These are phyloP conservation scores for Saitozyma sp. DNA, from an alignment of 768 basidiomycete species.

Conservation along the genomic window DNA sequence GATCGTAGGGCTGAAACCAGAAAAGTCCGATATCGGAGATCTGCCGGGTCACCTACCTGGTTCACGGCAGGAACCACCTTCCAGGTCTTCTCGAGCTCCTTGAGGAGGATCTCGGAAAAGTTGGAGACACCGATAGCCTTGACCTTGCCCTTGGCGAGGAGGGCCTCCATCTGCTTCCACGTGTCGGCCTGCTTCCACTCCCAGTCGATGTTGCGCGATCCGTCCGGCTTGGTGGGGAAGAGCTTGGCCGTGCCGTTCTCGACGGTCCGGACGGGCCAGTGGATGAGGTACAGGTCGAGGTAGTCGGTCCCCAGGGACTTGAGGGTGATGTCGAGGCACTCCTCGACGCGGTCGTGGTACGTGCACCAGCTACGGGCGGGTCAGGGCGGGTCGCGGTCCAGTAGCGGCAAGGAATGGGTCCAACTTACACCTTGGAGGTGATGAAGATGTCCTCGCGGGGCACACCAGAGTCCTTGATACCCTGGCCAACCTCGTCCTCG, in stretches of 20 bases:
- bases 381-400: slow-evolving; percentile 22
- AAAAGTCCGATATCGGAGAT: too few species aligned
- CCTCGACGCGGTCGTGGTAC: slow-evolving; percentile 62
- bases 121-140: slow-evolving; percentile 67
- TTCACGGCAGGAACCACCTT: slow-evolving; percentile 68
- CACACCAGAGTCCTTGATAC: slow-evolving; percentile 74
- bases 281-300: slow-evolving; percentile 69
- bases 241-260: slow-evolving; percentile 19
- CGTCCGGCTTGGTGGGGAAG: slow-evolving; percentile 52
- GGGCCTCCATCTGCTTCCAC: slow-evolving; percentile 73
- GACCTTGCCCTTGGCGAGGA: slow-evolving; percentile 57
- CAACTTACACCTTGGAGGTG: slow-evolving; percentile 57
- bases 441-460: slow-evolving; percentile 74
- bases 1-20: background rate
- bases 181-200: slow-evolving; percentile 73
- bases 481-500: slow-evolving; percentile 77
- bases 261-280: slow-evolving; percentile 24
- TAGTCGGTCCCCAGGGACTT: slow-evolving; percentile 69
- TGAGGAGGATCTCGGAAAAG: slow-evolving; percentile 66
- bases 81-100: slow-evolving; percentile 68
- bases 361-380: slow-evolving; percentile 46
- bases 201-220: slow-evolving; percentile 63
- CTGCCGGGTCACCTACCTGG: slow-evolving; percentile 56
- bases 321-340: slow-evolving; percentile 70
- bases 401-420: background rate